Conservation (phyloP, 768 basidiomycete genomes). For the Fistulinella prunicolor region DNA sequence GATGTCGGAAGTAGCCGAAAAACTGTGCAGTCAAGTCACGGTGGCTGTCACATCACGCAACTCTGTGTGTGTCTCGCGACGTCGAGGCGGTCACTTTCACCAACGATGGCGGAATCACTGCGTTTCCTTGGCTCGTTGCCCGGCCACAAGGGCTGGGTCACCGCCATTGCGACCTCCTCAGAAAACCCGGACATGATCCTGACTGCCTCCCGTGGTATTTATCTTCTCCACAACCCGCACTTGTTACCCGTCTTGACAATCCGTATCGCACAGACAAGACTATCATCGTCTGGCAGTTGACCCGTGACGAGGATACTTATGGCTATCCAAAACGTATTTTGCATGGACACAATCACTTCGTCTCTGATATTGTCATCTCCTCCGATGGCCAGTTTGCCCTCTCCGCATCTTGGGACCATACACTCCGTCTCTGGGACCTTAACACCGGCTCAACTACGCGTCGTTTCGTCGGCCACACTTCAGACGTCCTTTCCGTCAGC, state of each 20-base stretch:
- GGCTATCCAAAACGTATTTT: conserved; percentile 98
- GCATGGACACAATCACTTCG: conserved; percentile 99
- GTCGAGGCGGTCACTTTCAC: conserved; percentile 17
- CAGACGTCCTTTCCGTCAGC: conserved; percentile 97
- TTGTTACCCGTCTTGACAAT: conserved; percentile 18
- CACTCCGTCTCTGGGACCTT: conserved; percentile 98
- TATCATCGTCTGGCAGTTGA: conserved; percentile 98
- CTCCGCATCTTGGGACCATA: conserved; percentile 99
- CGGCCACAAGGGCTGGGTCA: conserved; percentile 97
- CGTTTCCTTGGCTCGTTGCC: conserved; percentile 89
- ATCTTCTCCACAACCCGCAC: conserved; percentile 3
- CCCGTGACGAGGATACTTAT: conserved; percentile 86
- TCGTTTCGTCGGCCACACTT: conserved; percentile 96
- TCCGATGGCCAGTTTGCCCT: conserved; percentile 99
- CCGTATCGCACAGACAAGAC: conserved; percentile 86
- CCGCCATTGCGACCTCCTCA: conserved; percentile 95
- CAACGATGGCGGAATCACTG: conserved; percentile 76
- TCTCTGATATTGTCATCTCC: conserved; percentile 97
- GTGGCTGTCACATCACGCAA: conserved; percentile 56
- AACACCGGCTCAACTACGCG: conserved; percentile 96
- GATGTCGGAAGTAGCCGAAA: conserved; percentile 34
- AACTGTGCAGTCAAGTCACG: conserved; percentile 62
- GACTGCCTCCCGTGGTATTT: conserved; percentile 92
- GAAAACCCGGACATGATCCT: conserved; percentile 99
- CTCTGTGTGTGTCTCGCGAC: conserved; percentile 29